Evolutionary conservation across 345 rosid species (phyloP).

Genomic region (Cardamine occulta): DNA sequence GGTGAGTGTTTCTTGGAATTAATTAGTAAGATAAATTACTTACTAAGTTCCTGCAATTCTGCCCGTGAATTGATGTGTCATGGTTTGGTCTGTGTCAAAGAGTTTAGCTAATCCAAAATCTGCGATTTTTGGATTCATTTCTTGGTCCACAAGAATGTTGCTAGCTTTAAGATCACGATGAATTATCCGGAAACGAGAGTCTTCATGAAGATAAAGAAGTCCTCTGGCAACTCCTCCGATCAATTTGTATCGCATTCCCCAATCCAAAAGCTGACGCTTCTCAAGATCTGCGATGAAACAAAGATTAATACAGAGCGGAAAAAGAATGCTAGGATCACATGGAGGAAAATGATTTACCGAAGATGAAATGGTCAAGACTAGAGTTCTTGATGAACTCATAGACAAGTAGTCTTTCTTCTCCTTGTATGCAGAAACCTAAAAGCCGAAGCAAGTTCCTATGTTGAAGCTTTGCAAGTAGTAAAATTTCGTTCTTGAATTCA

Average conservation of each 20-base stretch:
- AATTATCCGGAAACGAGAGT: constrained; percentile 54
- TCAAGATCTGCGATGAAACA: not conserved
- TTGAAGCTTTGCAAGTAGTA: constrained; percentile 56
- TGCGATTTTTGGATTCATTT: constrained; percentile 62
- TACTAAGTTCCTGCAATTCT: constrained; percentile 60
- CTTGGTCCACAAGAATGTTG: constrained; percentile 52
- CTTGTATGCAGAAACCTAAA: constrained; percentile 49
- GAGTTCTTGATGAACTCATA: constrained; percentile 54
- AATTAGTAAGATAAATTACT: constrained; percentile 10
- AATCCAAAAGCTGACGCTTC: constrained; percentile 28
- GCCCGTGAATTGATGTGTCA: constrained; percentile 45
- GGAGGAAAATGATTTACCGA: constrained; percentile 23
- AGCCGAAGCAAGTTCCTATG: constrained; percentile 56
- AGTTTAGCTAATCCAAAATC: constrained; percentile 66
- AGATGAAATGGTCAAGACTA: constrained; percentile 52
- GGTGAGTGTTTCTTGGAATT: not conserved
- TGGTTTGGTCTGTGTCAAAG: constrained; percentile 42
- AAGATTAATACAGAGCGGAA: not conserved
- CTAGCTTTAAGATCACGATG: constrained; percentile 69
- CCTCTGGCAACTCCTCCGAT: constrained; percentile 35
- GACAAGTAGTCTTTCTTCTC: constrained; percentile 50
- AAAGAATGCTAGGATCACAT: not conserved
- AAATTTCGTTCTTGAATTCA: constrained; percentile 57
- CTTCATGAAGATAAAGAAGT: constrained; percentile 47
- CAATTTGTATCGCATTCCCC: constrained; percentile 30